These are phyloP conservation scores for Quillaja saponaria DNA, from an alignment of 306 rosid species.

Conservation along the genomic window DNA sequence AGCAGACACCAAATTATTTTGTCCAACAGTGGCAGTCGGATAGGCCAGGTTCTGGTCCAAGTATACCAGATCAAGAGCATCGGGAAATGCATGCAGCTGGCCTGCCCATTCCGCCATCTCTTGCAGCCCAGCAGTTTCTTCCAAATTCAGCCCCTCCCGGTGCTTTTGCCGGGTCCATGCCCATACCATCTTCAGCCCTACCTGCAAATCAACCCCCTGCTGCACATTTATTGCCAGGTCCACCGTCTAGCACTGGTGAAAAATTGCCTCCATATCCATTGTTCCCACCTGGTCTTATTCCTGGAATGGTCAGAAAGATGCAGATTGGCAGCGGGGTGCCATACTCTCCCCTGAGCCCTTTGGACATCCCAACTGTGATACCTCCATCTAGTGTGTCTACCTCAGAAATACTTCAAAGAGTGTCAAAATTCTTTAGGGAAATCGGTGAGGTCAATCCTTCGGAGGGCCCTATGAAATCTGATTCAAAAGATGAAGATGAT, in stretches of 20 bases:
- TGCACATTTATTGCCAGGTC: constrained; percentile 56
- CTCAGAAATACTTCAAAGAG: constrained; percentile 84
- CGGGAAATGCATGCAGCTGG: constrained; percentile 61
- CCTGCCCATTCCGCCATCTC: constrained; percentile 52
- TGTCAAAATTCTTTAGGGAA: constrained; percentile 86
- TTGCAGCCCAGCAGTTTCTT: constrained; percentile 63
- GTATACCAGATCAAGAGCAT: constrained; percentile 64
- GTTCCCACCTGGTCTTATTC: constrained; percentile 97
- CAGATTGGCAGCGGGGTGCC: constrained; percentile 98
- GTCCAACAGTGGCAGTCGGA: constrained; percentile 78
- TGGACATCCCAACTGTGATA: constrained; percentile 88
- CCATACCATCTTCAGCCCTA: constrained; percentile 70
- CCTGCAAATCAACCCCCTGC: constrained; percentile 58
- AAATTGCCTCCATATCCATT: constrained; percentile 87
- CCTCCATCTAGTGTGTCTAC: constrained; percentile 73
- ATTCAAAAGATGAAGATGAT: constrained; percentile 69
- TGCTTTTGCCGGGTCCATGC: constrained; percentile 64
- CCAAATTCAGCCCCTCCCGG: constrained; percentile 57
- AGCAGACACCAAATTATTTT: constrained; percentile 46
- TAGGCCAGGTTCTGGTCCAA: constrained; percentile 52
- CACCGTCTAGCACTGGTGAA: constrained; percentile 53
- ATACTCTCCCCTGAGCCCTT: constrained; percentile 86
- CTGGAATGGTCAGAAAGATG: constrained; percentile 98
- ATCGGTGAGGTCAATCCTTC: constrained; percentile 96
- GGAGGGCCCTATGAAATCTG: constrained; percentile 77